phyloP scores from a whole-genome alignment of 2,329 filamentous ascomycete genomes.

The Ceratocystiopsis minuta region DNA sequence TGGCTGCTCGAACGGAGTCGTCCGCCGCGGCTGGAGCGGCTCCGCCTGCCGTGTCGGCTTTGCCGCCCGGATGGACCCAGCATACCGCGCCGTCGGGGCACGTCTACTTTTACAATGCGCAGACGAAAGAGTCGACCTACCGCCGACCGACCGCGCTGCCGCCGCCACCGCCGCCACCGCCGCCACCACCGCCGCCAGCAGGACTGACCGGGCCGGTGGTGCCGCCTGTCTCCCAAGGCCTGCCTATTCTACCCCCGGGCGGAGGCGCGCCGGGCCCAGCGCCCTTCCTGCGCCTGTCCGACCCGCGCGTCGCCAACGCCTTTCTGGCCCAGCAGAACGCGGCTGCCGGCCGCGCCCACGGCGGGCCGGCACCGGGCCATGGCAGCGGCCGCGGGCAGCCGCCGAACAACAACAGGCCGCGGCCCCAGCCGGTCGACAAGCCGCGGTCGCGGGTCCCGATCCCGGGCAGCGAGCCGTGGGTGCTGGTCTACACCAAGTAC shows the following conservation, averaged over 20 bases:
- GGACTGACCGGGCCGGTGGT: slow-evolving; percentile 8
- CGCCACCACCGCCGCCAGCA: slow-evolving; percentile 12
- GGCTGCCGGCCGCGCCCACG: background rate
- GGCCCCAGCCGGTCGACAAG: slow-evolving; percentile 55
- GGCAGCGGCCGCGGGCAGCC: slow-evolving; percentile 11
- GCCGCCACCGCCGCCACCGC: background rate
- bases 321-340: slow-evolving; percentile 33
- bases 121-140: slow-evolving; percentile 76
- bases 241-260: slow-evolving; percentile 11
- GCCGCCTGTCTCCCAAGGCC: slow-evolving; percentile 2
- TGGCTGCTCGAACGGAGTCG: too few relatives aligned
- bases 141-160: slow-evolving; percentile 36
- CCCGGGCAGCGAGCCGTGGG: slow-evolving; percentile 69
- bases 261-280: slow-evolving; percentile 21
- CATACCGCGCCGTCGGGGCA: slow-evolving; percentile 80
- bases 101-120: slow-evolving; percentile 70
- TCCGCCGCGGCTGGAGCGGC: too few relatives aligned
- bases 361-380: slow-evolving; percentile 13
- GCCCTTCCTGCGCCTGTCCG: slow-evolving; percentile 24
- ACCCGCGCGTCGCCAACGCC: slow-evolving; percentile 40
- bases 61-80: slow-evolving; percentile 78
- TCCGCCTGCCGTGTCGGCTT: slow-evolving; percentile 15
- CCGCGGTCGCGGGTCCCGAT: slow-evolving; percentile 67
- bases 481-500: slow-evolving; percentile 82
- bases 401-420: slow-evolving; percentile 38